phyloP scores from a whole-genome alignment of 176 grass and related monocot species.

The Aegilops sharonensis region DNA sequence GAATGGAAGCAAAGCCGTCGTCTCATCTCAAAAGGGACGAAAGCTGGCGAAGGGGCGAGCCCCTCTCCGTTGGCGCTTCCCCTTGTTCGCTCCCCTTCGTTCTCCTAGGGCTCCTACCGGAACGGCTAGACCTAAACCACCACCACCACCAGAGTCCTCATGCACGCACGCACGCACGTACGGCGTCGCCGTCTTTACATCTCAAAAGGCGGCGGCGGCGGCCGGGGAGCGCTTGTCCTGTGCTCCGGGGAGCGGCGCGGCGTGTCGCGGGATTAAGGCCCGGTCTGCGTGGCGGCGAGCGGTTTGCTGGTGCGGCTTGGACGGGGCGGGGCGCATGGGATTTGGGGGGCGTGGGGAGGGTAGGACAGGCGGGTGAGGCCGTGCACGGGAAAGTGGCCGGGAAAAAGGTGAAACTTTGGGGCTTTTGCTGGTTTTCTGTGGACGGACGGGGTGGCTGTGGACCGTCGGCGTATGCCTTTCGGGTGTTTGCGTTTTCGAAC shows the following conservation, averaged over 20 bases:
- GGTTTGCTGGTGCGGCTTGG: conserved; percentile 13
- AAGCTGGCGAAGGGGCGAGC: conserved; percentile 36
- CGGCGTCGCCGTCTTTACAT: conserved; percentile 3
- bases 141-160: too few relatives aligned
- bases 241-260: conserved; percentile 44
- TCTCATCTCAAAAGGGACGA: conserved; percentile 73
- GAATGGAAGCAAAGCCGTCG: conserved; percentile 49
- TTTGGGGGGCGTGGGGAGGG: conserved; percentile 12
- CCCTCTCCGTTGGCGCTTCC: conserved; percentile 52
- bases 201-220: conserved; percentile 59
- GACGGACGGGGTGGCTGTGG: not conserved
- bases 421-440: conserved; percentile 19
- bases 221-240: conserved; percentile 61
- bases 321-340: not conserved
- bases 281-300: conserved; percentile 18
- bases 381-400: conserved; percentile 19
- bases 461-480: not conserved
- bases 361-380: conserved; percentile 33
- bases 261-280: conserved; percentile 64
- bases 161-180: not conserved
- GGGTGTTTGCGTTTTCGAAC: too few relatives aligned
- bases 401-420: not conserved
- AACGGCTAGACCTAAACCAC: conserved; percentile 8
- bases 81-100: conserved; percentile 37
- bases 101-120: not conserved